Percentiles rank a stretch among this genome's conserved stretches.
Conservation (phyloP, 106 monocot species). For the Acorus gramineus region DNA sequence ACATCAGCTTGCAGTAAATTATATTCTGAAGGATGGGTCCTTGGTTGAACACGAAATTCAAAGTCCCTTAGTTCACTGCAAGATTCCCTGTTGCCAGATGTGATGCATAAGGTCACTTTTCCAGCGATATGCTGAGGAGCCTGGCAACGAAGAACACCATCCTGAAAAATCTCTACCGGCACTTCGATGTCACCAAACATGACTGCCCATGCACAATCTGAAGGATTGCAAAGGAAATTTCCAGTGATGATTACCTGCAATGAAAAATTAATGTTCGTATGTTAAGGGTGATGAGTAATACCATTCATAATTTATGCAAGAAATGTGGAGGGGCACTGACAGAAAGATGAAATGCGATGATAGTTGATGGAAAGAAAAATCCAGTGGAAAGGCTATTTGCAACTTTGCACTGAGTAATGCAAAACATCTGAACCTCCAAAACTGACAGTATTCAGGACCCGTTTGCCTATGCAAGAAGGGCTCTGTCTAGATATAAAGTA, state of each 20-base stretch:
- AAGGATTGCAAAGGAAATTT: constrained; percentile 44
- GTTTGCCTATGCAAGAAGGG: too few relatives aligned
- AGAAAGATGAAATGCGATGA: too few relatives aligned
- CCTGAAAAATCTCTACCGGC: constrained; percentile 45
- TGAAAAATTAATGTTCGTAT: too few relatives aligned
- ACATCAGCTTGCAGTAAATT: constrained; percentile 2
- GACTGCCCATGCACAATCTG: constrained; percentile 28
- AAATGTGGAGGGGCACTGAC: too few relatives aligned
- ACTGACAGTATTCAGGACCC: too few relatives aligned
- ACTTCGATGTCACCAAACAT: constrained; percentile 69
- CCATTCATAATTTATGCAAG: too few relatives aligned
- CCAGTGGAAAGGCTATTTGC: too few relatives aligned
- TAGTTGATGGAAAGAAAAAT: too few relatives aligned
- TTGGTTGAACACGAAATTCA: constrained; percentile 32
- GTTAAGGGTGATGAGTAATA: too few relatives aligned
- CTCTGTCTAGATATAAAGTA: too few relatives aligned
- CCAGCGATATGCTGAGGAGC: constrained; percentile 42
- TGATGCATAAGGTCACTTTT: constrained; percentile 44
- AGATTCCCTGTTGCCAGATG: constrained; percentile 50
- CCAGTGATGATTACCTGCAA: constrained; percentile 51
- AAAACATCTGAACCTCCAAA: too few relatives aligned
- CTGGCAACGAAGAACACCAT: constrained; percentile 51
- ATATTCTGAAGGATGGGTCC: constrained; percentile 1
- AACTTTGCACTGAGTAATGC: too few relatives aligned
- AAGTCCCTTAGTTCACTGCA: constrained; percentile 66